Evolutionary conservation across 768 basidiomycete species (phyloP), one percentile per base, ranked within the genome.

Genomic region (Suillus subaureus): DNA sequence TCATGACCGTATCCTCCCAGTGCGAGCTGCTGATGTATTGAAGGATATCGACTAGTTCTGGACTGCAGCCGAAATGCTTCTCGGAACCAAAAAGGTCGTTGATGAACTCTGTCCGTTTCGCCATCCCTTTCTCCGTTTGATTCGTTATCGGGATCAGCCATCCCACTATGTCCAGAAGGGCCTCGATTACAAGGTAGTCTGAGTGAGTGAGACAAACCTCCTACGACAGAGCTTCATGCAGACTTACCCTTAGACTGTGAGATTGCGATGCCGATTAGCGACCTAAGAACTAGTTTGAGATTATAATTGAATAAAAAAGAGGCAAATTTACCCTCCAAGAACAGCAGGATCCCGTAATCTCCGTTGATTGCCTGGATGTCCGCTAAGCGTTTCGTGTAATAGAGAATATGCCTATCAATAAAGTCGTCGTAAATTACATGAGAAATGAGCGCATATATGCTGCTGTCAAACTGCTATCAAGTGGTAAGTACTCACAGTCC

Each of bases 101-200:
- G 61, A 88, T 81, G 67, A 87, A 90, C 40, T 78, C 70, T 13
- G 74, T 68, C 60, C 87, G 80, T 67, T 78, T 80, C 9, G 66
- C 61, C 23, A 71, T 73, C 45, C 79, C 79, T 49, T 79, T 77
- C 1, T 71, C 65, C 12, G 73, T 75, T n/a, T 71, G 73, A 58
- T 80, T 76, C 6, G 77, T 72, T 15, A 84, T 76, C 21, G 88
- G 86, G 31, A 89, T 73, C 16, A 89, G 75, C 47, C 83, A 83
- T 40, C 83, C 87, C 70, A 89, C 83, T 1, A 90, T 69, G 61
- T 84, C 82, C 51, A 89, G 71, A 4, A 89, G 79, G 18, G 83
- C 80, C 71, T 90, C 89, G 51, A 88, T 73, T 16, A 83, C 81
- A 21, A 89, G 75, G 69, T 83, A 88, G 62, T 86, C 89, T 88